Evolutionary conservation across 139 green algal species (phyloP).

Genomic region (Chlamydomonas sphaeroides): DNA sequence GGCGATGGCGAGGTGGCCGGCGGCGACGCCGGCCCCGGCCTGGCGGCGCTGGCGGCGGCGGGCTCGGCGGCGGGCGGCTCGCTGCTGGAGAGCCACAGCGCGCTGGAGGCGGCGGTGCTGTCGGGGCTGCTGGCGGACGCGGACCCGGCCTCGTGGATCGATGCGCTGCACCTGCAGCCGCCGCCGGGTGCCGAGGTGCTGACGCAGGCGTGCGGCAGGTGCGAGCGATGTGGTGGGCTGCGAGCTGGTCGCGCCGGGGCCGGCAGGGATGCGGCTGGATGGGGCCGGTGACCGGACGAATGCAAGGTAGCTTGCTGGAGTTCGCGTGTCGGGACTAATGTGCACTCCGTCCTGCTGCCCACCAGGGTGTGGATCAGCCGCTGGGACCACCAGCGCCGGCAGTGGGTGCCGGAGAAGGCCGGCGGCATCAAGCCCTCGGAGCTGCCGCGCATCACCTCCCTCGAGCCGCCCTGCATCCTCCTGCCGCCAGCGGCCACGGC

Average conservation of each 20-base stretch:
- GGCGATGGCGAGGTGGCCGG: neutral
- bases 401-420: conserved; percentile 19
- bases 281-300: no score
- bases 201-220: conserved; percentile 43
- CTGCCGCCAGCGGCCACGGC: neutral
- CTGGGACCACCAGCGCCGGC: neutral
- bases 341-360: neutral
- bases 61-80: no score
- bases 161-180: conserved; percentile 36
- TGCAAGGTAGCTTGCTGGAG: no score
- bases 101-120: conserved; percentile 38
- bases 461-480: conserved; percentile 19
- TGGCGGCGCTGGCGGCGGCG: no score
- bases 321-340: no score
- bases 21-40: neutral
- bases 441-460: conserved; percentile 22
- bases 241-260: no score
- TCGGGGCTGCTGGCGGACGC: conserved; percentile 5
- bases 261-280: no score
- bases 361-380: conserved; percentile 34
- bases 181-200: conserved; percentile 38
- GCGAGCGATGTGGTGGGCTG: no score
- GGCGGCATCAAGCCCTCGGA: conserved; percentile 9
- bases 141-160: conserved; percentile 28
- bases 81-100: neutral